Percentiles rank a stretch among this genome's conserved stretches.
Conservation (phyloP, 495 filamentous ascomycete genomes). For the Trichodelitschia bisporula region DNA sequence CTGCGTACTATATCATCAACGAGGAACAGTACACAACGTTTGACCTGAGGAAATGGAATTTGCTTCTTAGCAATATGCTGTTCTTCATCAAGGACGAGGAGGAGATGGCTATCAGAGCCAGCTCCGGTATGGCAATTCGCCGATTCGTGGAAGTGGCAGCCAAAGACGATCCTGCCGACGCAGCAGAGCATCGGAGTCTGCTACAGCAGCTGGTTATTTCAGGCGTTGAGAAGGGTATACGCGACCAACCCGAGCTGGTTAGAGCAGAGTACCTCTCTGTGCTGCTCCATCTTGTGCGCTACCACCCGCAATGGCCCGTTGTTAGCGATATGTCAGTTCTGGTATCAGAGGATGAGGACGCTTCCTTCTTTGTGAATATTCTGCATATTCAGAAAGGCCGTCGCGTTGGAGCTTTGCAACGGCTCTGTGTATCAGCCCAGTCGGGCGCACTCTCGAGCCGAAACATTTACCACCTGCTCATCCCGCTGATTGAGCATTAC, state of each 20-base stretch:
- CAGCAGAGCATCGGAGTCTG: slow-evolving; percentile 24
- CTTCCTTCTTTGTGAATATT: slow-evolving; percentile 81
- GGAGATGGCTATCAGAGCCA: slow-evolving; percentile 66
- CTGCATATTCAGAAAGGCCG: slow-evolving; percentile 78
- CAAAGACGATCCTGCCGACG: slow-evolving; percentile 13
- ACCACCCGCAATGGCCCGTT: slow-evolving; percentile 38
- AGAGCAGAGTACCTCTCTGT: slow-evolving; percentile 55
- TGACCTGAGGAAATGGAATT: slow-evolving; percentile 60
- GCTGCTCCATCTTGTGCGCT: slow-evolving; percentile 50
- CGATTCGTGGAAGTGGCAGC: slow-evolving; percentile 45
- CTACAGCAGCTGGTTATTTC: slow-evolving; percentile 42
- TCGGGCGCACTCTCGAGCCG: slow-evolving; percentile 37
- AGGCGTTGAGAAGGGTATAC: slow-evolving; percentile 45
- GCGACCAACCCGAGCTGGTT: slow-evolving; percentile 59
- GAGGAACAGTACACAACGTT: slow-evolving; percentile 25
- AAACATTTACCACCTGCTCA: slow-evolving; percentile 65
- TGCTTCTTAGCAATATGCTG: slow-evolving; percentile 74
- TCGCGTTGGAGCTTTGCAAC: slow-evolving; percentile 58
- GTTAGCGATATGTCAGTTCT: slow-evolving; percentile 52
- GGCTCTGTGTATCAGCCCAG: slow-evolving; percentile 39
- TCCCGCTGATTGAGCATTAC: slow-evolving; percentile 84
- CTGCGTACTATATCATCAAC: slow-evolving; percentile 53
- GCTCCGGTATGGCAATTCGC: slow-evolving; percentile 55
- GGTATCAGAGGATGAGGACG: slow-evolving; percentile 57
- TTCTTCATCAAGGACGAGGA: slow-evolving; percentile 71